Base-by-base conservation (phyloP, 202 grass and related monocot genomes). In the Dendrocalamus latiflorus region DNA sequence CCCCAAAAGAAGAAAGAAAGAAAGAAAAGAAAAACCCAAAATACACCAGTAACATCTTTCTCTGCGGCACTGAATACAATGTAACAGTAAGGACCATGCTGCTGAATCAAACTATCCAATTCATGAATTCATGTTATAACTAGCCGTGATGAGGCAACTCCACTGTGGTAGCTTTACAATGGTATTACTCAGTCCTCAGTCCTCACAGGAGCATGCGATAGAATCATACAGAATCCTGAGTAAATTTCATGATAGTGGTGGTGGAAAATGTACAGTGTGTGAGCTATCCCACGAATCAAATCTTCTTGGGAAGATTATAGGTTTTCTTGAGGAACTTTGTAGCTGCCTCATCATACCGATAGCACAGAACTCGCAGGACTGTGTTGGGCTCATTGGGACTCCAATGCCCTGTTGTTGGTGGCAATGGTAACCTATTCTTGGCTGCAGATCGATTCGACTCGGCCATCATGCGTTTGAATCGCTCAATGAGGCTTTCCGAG, bases 241-340 rank as follows among this genome's bases (percentile, higher is more conserved):
- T 41, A 26, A 81, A 18, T 78, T 38, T 56, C 78, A 68, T 83
- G 69, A 53, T 43, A 58, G 53, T 44, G n/a, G 66, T 28, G 16
- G 34, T 4, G 14, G 53, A 55, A 83, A 87, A 90, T 90, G 44
- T 83, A 90, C 84, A 80, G n/a, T 75, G 21, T 79, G 68, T 55
- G 54, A 85, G 67, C 45, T 64, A 75, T 57, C 56, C 68, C 50
- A 76, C 22, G 37, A 13, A 50, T 83, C 83, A 91, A 56, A 95
- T 84, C 91, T 93, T 98, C 85, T 98, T 98, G 3, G 93, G 93
- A 37, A 98, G 83, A 77, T 87, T 90, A 25, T 93, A 98, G 47
- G 93, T 95, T 86, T 93, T 98, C 83, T 98, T 98, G 12, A 98
- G 93, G 61, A 98, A 98, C 78, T 30, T 92, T 39, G 96, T 93